Percentiles rank a stretch among this genome's conserved stretches.
These are phyloP conservation scores for Cryphonectria radicalis DNA, from an alignment of 2,329 filamentous ascomycete genomes.

Conservation along the genomic window DNA sequence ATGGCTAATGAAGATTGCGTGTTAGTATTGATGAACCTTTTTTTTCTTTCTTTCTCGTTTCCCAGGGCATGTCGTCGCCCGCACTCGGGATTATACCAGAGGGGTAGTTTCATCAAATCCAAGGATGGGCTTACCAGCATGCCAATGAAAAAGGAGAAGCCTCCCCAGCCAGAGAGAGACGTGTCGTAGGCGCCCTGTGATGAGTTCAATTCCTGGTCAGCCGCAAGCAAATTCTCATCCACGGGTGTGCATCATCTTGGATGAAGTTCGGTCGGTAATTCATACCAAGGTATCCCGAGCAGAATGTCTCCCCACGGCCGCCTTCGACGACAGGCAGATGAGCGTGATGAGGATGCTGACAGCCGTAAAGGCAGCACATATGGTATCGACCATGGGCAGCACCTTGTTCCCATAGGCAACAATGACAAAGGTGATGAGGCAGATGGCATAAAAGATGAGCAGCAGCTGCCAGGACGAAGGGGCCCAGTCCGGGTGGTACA, in stretches of 20 bases:
- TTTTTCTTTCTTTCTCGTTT: not conserved
- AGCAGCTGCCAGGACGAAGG: slow-evolving; percentile 62
- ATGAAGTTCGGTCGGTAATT: not conserved
- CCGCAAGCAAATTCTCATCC: not conserved
- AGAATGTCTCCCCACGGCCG: slow-evolving; percentile 56
- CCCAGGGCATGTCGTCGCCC: not conserved
- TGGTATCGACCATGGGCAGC: slow-evolving; percentile 62
- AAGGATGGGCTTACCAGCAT: slow-evolving; percentile 44
- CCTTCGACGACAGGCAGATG: slow-evolving; percentile 59
- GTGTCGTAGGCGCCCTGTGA: slow-evolving; percentile 57
- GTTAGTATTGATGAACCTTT: not conserved
- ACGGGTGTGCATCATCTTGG: not conserved
- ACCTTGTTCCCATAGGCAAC: slow-evolving; percentile 61
- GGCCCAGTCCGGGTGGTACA: slow-evolving; percentile 58
- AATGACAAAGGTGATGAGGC: slow-evolving; percentile 57
- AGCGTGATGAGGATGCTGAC: slow-evolving; percentile 60
- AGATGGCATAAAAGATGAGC: slow-evolving; percentile 65
- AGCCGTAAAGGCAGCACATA: slow-evolving; percentile 58
- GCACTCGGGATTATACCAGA: not conserved
- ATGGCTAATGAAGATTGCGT: slow-evolving; percentile 41
- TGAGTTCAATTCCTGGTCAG: not conserved
- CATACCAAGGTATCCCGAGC: slow-evolving; percentile 52
- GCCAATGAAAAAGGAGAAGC: slow-evolving; percentile 66
- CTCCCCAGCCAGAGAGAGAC: slow-evolving; percentile 59
- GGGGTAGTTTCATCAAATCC: too few relatives aligned